phyloP scores from a whole-genome alignment of 2,329 filamentous ascomycete species.

The Colletotrichum sidae region DNA sequence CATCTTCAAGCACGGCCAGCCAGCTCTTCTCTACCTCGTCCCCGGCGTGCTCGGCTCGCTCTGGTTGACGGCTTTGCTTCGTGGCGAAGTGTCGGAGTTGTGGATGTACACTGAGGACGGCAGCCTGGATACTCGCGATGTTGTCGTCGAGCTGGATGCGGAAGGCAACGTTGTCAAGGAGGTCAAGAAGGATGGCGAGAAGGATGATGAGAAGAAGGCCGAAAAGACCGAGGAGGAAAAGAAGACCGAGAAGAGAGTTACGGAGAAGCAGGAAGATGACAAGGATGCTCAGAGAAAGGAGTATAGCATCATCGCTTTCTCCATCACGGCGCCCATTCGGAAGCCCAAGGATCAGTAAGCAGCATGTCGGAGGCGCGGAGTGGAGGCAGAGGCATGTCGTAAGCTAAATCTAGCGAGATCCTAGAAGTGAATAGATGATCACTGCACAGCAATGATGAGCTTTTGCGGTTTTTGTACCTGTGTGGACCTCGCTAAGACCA shows the following conservation, averaged over 20 bases:
- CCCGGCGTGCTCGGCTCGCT: constrained; percentile 82
- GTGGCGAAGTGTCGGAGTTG: constrained; percentile 80
- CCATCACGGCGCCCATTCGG: constrained; percentile 30
- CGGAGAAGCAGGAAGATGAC: constrained; percentile 22
- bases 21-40: constrained; percentile 91
- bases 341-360: constrained; percentile 26
- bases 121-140: constrained; percentile 64
- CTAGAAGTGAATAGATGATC: too few relatives aligned
- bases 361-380: too few relatives aligned
- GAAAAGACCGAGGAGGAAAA: constrained; percentile 42
- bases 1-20: constrained; percentile 84
- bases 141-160: constrained; percentile 65
- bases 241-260: constrained; percentile 24
- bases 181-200: constrained; percentile 51
- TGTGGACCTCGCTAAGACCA: too few relatives aligned
- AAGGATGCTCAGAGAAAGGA: constrained; percentile 35
- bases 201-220: constrained; percentile 50
- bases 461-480: too few relatives aligned
- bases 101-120: constrained; percentile 85
- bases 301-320: constrained; percentile 30
- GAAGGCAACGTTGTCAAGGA: constrained; percentile 59
- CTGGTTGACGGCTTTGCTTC: constrained; percentile 78
- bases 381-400: too few relatives aligned
- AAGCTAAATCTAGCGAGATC: too few relatives aligned
- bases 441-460: too few relatives aligned